Conservation (phyloP, 495 filamentous ascomycete species). For the Recurvomyces mirabilis region DNA sequence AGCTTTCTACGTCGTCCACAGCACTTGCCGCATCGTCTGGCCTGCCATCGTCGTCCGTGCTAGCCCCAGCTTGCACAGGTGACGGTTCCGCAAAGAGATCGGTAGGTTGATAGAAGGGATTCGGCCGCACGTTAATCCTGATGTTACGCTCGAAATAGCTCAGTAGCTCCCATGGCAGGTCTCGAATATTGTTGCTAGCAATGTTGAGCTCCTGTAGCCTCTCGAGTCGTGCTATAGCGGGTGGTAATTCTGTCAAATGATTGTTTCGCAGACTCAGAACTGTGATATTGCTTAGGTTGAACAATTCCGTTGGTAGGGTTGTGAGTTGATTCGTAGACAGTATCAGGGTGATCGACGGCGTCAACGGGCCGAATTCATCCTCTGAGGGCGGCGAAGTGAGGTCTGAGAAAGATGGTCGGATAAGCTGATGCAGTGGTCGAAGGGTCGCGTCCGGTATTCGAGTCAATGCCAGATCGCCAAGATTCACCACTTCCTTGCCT, state of each 20-base stretch:
- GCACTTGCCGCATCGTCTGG: constrained; percentile 39
- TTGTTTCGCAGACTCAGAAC: constrained; percentile 67
- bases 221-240: constrained; percentile 49
- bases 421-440: constrained; percentile 48
- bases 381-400: constrained; percentile 32
- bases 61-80: constrained; percentile 31
- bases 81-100: constrained; percentile 15
- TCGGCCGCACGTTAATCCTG: constrained; percentile 38
- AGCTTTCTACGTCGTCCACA: constrained; percentile 3
- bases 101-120: constrained; percentile 34
- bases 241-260: constrained; percentile 50
- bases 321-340: constrained; percentile 50
- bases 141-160: constrained; percentile 41
- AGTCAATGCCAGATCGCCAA: constrained; percentile 22
- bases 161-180: constrained; percentile 61
- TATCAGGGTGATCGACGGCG: constrained; percentile 51
- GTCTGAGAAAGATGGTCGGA: constrained; percentile 35
- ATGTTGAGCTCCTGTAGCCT: constrained; percentile 59
- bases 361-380: constrained; percentile 38
- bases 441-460: constrained; percentile 36
- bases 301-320: constrained; percentile 39
- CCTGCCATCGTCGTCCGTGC: no score
- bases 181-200: constrained; percentile 54
- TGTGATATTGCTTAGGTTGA: constrained; percentile 46
- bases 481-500: constrained; percentile 20